Conservation (phyloP, 352 stramenopile species). For the Albugo candida region DNA sequence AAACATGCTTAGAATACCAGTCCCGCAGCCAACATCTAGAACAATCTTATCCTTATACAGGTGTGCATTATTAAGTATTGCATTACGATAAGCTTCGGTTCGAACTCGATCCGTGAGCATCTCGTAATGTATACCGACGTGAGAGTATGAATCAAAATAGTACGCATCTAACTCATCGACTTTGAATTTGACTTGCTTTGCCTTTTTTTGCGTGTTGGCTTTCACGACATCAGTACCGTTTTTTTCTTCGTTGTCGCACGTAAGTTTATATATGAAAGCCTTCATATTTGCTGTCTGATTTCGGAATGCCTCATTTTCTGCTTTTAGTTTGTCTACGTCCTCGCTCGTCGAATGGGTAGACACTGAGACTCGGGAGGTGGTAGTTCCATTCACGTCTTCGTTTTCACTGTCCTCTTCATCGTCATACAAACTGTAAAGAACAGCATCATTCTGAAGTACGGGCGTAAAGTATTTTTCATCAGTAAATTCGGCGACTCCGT, state of each 20-base stretch:
- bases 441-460: constrained; percentile 49
- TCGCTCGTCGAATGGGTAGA: too few relatives aligned
- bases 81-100: constrained; percentile 94
- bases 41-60: constrained; percentile 95
- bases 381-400: constrained; percentile 15
- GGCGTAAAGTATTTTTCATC: constrained; percentile 59
- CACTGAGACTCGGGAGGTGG: too few relatives aligned
- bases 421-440: constrained; percentile 66
- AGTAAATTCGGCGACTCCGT: constrained; percentile 29
- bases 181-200: too few relatives aligned
- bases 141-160: constrained; percentile 97
- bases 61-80: constrained; percentile 91
- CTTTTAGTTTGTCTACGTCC: too few relatives aligned
- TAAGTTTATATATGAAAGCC: too few relatives aligned
- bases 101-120: constrained; percentile 96
- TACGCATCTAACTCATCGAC: constrained; percentile 19
- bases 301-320: too few relatives aligned
- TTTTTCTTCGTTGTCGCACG: too few relatives aligned
- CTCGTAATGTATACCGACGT: constrained; percentile 97
- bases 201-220: too few relatives aligned
- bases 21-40: constrained; percentile 93
- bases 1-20: constrained; percentile 95
- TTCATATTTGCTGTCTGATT: too few relatives aligned
- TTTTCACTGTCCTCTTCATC: constrained; percentile 32
- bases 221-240: too few relatives aligned